Evolutionary conservation across 208 protist genomes (phyloP).

Genomic region (Wallacemonas sp.): DNA sequence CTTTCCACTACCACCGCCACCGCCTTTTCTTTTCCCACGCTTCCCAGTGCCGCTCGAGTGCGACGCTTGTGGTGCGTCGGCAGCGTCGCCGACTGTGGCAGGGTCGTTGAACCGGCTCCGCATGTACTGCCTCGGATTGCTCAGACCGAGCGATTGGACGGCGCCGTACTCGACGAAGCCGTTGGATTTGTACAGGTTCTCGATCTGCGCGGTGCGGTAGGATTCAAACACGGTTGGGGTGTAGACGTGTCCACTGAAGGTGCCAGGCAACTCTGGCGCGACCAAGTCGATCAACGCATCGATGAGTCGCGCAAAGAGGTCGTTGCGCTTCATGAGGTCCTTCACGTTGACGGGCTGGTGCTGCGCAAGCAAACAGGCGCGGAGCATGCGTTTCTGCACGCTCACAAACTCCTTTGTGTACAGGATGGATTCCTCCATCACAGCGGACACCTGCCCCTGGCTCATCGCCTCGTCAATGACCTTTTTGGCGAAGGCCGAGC

Average conservation of each 20-base stretch:
- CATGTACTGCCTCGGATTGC: constrained; percentile 66
- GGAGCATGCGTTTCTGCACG: constrained; percentile 60
- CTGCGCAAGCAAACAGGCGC: constrained; percentile 62
- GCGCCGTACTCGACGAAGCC: constrained; percentile 67
- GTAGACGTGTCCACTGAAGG: constrained; percentile 52
- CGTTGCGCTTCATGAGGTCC: constrained; percentile 55
- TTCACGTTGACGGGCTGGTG: constrained; percentile 58
- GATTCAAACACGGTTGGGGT: constrained; percentile 52
- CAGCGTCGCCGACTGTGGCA: background rate
- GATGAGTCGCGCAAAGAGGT: constrained; percentile 56
- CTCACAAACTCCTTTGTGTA: constrained; percentile 77
- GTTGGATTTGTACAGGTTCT: constrained; percentile 80
- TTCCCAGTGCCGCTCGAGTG: constrained; percentile 5
- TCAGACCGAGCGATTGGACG: constrained; percentile 50
- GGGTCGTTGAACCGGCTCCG: constrained; percentile 54
- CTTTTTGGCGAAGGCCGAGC: constrained; percentile 54
- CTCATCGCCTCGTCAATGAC: constrained; percentile 50
- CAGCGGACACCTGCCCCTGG: constrained; percentile 34
- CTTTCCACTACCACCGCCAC: background rate
- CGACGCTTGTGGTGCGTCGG: background rate
- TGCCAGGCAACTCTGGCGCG: constrained; percentile 48
- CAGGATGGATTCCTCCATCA: constrained; percentile 50
- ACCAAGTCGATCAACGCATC: constrained; percentile 38
- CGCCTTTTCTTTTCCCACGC: constrained; percentile 24
- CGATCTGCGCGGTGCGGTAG: constrained; percentile 42